phyloP scores from a whole-genome alignment of 2,329 filamentous ascomycete species.

The Epichloe brachyelytri region DNA sequence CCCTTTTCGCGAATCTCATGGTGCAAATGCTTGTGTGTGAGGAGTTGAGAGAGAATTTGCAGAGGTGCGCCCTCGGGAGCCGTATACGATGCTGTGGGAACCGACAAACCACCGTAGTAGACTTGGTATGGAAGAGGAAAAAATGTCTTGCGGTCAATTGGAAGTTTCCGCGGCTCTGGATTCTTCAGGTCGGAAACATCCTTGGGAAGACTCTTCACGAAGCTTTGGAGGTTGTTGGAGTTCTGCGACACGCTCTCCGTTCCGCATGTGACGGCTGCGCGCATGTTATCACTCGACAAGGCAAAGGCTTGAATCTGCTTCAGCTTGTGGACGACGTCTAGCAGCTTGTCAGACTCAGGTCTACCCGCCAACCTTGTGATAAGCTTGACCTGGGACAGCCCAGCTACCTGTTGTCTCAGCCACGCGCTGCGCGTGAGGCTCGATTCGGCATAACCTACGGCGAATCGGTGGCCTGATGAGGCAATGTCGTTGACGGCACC shows the following conservation, averaged over 20 bases:
- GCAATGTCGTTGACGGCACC: constrained; percentile 88
- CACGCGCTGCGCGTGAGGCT: constrained; percentile 59
- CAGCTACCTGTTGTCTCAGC: constrained; percentile 71
- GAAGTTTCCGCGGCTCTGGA: constrained; percentile 20
- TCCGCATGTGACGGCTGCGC: constrained; percentile 78
- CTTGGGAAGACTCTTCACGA: constrained; percentile 36
- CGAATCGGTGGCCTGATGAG: constrained; percentile 78
- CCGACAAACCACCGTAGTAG: constrained; percentile 75
- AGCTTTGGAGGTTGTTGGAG: constrained; percentile 54
- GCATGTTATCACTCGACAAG: constrained; percentile 55
- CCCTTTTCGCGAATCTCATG: constrained; percentile 97
- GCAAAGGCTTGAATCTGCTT: constrained; percentile 74
- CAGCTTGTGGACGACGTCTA: constrained; percentile 67
- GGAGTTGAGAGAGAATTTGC: constrained; percentile 77
- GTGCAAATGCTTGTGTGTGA: constrained; percentile 93
- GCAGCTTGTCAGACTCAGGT: constrained; percentile 53
- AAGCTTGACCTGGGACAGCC: constrained; percentile 80
- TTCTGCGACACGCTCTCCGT: constrained; percentile 58
- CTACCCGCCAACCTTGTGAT: constrained; percentile 67
- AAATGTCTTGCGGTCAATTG: constrained; percentile 58
- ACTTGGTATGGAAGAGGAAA: constrained; percentile 95
- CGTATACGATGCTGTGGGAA: constrained; percentile 76
- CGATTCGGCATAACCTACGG: constrained; percentile 71
- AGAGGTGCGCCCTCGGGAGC: constrained; percentile 64
- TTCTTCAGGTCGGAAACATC: constrained; percentile 27